Evolutionary conservation across 225 moss, liverwort and hornwort genomes (phyloP).

Genomic region (Pseudoscleropodium purum): DNA sequence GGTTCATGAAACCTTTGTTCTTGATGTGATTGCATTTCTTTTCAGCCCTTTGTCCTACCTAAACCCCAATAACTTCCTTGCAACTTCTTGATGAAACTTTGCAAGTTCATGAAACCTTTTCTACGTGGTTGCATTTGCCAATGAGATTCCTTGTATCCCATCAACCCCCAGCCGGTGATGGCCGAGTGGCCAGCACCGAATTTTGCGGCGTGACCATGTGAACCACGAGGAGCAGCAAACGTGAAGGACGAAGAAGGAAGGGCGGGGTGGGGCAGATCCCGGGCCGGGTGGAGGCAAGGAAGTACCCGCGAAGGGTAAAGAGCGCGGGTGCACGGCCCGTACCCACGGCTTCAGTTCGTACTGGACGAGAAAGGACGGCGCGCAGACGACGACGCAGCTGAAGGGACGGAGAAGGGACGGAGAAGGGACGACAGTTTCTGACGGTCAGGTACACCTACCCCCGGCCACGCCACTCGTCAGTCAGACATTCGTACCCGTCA

Average conservation of each 20-base stretch:
- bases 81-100: neutral
- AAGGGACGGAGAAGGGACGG: neutral
- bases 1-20: too few relatives aligned
- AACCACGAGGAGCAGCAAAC: neutral
- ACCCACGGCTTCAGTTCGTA: neutral
- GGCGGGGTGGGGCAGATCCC: neutral
- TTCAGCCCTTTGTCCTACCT: neutral
- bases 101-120: neutral
- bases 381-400: too few relatives aligned
- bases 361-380: neutral
- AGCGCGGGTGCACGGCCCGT: neutral
- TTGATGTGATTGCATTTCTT: neutral
- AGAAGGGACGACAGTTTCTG: neutral
- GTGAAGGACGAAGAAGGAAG: too few relatives aligned
- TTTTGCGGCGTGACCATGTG: neutral
- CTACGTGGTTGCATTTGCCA: neutral
- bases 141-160: neutral
- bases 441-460: slow-evolving; percentile 7
- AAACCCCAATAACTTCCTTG: neutral
- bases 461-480: neutral
- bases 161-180: neutral
- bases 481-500: neutral
- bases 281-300: neutral
- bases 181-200: neutral
- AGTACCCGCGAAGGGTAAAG: neutral